Evolutionary conservation across 2,329 filamentous ascomycete genomes (phyloP), one percentile per base, ranked within the genome.

Genomic region (Thelonectria olida): DNA sequence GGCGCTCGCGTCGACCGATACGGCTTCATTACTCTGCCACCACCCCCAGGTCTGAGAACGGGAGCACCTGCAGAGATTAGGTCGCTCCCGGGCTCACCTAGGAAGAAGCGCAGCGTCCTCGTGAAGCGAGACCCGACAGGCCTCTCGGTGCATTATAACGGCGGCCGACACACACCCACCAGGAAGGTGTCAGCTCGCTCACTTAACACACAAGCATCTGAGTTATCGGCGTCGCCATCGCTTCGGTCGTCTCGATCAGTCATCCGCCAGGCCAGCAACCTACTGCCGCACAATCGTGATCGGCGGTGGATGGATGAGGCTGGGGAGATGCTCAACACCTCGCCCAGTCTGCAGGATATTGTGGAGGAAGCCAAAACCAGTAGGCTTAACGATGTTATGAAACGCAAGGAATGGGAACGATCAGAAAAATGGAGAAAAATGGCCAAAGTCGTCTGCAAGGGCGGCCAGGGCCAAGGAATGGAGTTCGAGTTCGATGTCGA

Each of bases 401-500:
- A 88, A 73, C 83, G 82, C 60, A 90, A 90, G 71, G 88, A 91
- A 73, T 83, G 80, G 74, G 81, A 84, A 64, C 81, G 88, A 9
- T 81, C 88, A 2, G 88, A 90, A 70, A 91, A 91, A 70, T 90
- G 88, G 88, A 82, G 86, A 54, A 87, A 82, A 69, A 90, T 90
- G 88, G 87, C 88, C 61, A 87, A 83, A 68, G 77, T 87, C 20
- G 74, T 83, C 61, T 84, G 80, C 50, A 79, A 76, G n/a, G 82
- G 81, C 38, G 79, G 74, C 22, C 80, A 84, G 58, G 82, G 83
- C 38, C 80, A 85, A 70, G 87, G 87, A 49, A 81, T 85, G 73
- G 87, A 87, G 56, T 88, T 87, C 78, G 79, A 87, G 63, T 98
- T 98, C 74, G 93, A 97, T 76, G 85, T 87, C 36, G 88, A 85